Conservation (phyloP, 352 stramenopile genomes). For the Heterotrichella gracilis region DNA sequence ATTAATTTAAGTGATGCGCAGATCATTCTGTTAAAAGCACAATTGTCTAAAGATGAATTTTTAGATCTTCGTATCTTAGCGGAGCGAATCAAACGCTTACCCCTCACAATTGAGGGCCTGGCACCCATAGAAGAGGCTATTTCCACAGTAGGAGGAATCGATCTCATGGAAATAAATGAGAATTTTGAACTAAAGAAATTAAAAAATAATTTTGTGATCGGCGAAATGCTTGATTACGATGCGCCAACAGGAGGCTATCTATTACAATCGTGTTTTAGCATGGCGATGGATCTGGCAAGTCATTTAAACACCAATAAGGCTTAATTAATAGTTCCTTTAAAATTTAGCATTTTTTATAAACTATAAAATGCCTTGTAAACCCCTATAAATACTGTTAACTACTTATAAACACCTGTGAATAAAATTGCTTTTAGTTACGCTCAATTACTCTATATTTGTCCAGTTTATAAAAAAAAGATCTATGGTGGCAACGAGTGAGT, state of each 20-base stretch:
- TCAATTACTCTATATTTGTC: too few relatives aligned
- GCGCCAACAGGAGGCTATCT: not conserved
- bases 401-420: too few relatives aligned
- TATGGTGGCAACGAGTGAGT: not conserved
- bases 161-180: not conserved
- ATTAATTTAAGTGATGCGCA: not conserved
- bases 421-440: too few relatives aligned
- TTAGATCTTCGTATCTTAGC: not conserved
- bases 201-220: not conserved
- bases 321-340: too few relatives aligned
- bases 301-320: not conserved
- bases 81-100: not conserved
- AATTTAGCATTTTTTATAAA: too few relatives aligned
- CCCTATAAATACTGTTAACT: too few relatives aligned
- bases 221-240: not conserved
- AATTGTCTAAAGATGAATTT: not conserved
- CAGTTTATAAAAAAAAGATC: too few relatives aligned
- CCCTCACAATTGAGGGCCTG: not conserved
- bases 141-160: not conserved
- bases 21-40: not conserved
- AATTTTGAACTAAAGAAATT: not conserved
- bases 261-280: not conserved
- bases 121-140: not conserved
- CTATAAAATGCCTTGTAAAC: too few relatives aligned
- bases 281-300: not conserved